Percentiles rank a stretch among this genome's conserved stretches.
phyloP scores from a whole-genome alignment of 768 basidiomycete species.

The Kwoniella bestiolae region DNA sequence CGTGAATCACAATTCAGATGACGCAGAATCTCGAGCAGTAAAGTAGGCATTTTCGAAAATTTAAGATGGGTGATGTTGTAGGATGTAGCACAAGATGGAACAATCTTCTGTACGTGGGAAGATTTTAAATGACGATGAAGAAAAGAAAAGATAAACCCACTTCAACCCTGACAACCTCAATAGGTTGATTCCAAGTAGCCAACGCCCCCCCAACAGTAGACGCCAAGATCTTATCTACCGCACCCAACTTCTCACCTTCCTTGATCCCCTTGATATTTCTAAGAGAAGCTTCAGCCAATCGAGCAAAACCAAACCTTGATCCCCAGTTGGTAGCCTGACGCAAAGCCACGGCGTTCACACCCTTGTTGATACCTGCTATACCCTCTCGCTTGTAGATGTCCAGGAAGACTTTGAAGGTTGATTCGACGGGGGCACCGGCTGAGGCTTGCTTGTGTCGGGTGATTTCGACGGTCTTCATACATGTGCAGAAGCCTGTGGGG shows the following conservation, averaged over 20 bases:
- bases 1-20: no score
- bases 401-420: slow-evolving; percentile 90
- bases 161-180: slow-evolving; percentile 96
- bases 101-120: no score
- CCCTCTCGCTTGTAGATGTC: slow-evolving; percentile 95
- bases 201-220: slow-evolving; percentile 89
- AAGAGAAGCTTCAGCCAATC: slow-evolving; percentile 81
- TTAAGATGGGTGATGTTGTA: no score
- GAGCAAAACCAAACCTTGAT: slow-evolving; percentile 84
- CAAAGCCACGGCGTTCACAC: slow-evolving; percentile 73
- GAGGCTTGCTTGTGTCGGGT: slow-evolving; percentile 77
- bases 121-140: not conserved
- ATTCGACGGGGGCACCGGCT: slow-evolving; percentile 79
- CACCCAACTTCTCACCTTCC: slow-evolving; percentile 73
- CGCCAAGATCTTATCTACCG: slow-evolving; percentile 83
- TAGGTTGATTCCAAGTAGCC: slow-evolving; percentile 99
- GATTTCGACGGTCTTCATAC: slow-evolving; percentile 95
- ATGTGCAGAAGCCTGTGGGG: slow-evolving; percentile 86
- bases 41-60: no score
- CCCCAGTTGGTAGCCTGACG: slow-evolving; percentile 61
- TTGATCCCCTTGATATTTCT: slow-evolving; percentile 76
- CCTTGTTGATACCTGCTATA: slow-evolving; percentile 96
- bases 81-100: not conserved
- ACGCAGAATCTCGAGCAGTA: no score
- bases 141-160: slow-evolving; percentile 59